phyloP scores from a whole-genome alignment of 805 yeast species.

The Ogataea degrootiae region DNA sequence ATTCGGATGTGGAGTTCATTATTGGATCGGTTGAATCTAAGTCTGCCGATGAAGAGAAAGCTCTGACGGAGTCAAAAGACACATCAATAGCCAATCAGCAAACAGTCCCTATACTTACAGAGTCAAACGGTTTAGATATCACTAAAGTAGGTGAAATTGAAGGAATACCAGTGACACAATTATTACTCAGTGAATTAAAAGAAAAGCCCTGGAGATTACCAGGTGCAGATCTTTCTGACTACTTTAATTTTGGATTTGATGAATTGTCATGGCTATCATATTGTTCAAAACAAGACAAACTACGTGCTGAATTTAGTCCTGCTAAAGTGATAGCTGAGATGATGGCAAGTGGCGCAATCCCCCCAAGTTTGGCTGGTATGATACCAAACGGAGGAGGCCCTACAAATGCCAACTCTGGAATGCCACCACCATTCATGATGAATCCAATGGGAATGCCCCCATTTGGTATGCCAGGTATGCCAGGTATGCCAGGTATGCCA shows the following conservation, averaged over 20 bases:
- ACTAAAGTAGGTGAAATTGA: conserved; percentile 68
- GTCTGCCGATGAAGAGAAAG: conserved; percentile 10
- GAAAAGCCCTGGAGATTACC: conserved; percentile 99
- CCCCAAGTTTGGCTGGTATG: conserved; percentile 25
- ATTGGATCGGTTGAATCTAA: conserved; percentile 43
- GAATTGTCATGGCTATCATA: conserved; percentile 95
- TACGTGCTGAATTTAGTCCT: conserved; percentile 77
- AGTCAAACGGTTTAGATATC: conserved; percentile 53
- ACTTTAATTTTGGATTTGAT: conserved; percentile 94
- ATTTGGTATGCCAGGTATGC: conserved; percentile 27
- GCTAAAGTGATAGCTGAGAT: conserved; percentile 68
- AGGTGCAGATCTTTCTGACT: conserved; percentile 91
- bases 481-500: conserved; percentile 7
- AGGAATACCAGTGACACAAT: conserved; percentile 77
- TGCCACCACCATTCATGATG: conserved; percentile 30
- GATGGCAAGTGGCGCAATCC: conserved; percentile 34
- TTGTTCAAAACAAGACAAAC: conserved; percentile 78
- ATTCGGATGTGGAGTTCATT: conserved; percentile 74
- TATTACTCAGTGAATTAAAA: conserved; percentile 73
- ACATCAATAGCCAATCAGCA: conserved; percentile 19
- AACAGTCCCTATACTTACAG: conserved; percentile 28
- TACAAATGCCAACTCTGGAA: conserved; percentile 19
- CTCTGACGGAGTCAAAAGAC: conserved; percentile 12
- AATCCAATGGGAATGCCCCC: conserved; percentile 24
- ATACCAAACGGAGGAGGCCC: conserved; percentile 25